phyloP scores from a whole-genome alignment of 345 rosid genomes.

The Limnanthes douglasii region DNA sequence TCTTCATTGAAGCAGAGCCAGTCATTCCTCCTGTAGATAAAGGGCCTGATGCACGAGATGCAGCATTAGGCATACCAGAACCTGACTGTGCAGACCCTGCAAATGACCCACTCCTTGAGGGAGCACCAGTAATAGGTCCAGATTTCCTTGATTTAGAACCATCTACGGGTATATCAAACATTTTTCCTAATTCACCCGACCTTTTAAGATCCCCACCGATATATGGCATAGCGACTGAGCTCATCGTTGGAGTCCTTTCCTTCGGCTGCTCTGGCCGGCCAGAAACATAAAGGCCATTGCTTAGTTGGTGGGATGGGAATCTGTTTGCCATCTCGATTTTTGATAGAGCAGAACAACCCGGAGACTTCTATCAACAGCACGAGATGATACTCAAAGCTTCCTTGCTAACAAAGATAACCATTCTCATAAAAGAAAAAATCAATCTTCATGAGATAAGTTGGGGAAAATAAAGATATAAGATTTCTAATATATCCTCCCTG shows the following conservation, averaged over 20 bases:
- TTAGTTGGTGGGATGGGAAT: conserved; percentile 89
- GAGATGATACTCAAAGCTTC: too few relatives aligned
- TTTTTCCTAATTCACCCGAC: conserved; percentile 95
- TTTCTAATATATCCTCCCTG: too few relatives aligned
- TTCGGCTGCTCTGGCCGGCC: conserved; percentile 97
- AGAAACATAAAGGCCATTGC: conserved; percentile 95
- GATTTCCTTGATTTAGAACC: conserved; percentile 95
- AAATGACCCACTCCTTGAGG: conserved; percentile 85
- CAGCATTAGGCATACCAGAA: conserved; percentile 63
- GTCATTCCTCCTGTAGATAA: conserved; percentile 40
- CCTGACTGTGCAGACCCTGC: conserved; percentile 87
- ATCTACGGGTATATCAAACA: conserved; percentile 88
- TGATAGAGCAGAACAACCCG: too few relatives aligned
- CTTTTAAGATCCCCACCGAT: conserved; percentile 96
- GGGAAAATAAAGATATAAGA: too few relatives aligned
- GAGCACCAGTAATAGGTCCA: conserved; percentile 69
- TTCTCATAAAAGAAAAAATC: too few relatives aligned
- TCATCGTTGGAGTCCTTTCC: conserved; percentile 87
- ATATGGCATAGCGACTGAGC: conserved; percentile 87
- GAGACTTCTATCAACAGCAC: too few relatives aligned
- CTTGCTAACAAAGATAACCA: too few relatives aligned
- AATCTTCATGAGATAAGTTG: too few relatives aligned
- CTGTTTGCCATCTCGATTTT: conserved; percentile 70
- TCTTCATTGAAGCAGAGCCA: conserved; percentile 73
- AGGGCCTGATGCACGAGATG: conserved; percentile 74